Conservation (phyloP, 495 filamentous ascomycete genomes). For the Bacidia gigantensis region DNA sequence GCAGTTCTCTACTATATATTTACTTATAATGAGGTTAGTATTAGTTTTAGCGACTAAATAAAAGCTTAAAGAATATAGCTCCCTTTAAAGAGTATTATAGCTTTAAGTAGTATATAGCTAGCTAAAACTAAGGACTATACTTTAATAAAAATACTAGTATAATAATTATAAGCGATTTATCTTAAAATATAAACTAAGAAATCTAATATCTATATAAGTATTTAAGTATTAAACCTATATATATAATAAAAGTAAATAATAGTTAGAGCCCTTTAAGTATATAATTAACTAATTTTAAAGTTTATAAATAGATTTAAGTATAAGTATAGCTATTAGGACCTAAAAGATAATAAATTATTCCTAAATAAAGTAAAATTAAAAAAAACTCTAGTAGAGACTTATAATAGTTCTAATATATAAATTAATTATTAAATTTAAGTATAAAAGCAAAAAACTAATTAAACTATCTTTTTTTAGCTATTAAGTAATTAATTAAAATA, state of each 20-base stretch:
- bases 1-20: slow-evolving; percentile 42
- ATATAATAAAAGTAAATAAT: slow-evolving; percentile 59
- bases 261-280: slow-evolving; percentile 45
- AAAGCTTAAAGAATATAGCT: slow-evolving; percentile 46
- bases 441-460: slow-evolving; percentile 38
- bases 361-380: slow-evolving; percentile 1
- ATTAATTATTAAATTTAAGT: slow-evolving; percentile 39
- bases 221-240: slow-evolving; percentile 54
- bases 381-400: slow-evolving; percentile 17
- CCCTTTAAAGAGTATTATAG: slow-evolving; percentile 48
- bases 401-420: slow-evolving; percentile 53
- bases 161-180: slow-evolving; percentile 47
- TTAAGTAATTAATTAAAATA: neutral
- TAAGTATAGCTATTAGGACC: slow-evolving; percentile 59
- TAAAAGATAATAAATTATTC: slow-evolving; percentile 42
- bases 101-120: slow-evolving; percentile 34
- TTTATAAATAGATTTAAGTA: slow-evolving; percentile 67
- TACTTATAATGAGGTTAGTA: slow-evolving; percentile 42
- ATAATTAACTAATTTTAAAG: slow-evolving; percentile 63
- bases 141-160: slow-evolving; percentile 46
- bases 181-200: slow-evolving; percentile 65
- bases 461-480: neutral
- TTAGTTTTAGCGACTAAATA: slow-evolving; percentile 44
- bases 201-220: slow-evolving; percentile 54
- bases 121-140: slow-evolving; percentile 40